Base-by-base conservation (phyloP, 148 eudicot species). In the Arctostaphylos glauca region DNA sequence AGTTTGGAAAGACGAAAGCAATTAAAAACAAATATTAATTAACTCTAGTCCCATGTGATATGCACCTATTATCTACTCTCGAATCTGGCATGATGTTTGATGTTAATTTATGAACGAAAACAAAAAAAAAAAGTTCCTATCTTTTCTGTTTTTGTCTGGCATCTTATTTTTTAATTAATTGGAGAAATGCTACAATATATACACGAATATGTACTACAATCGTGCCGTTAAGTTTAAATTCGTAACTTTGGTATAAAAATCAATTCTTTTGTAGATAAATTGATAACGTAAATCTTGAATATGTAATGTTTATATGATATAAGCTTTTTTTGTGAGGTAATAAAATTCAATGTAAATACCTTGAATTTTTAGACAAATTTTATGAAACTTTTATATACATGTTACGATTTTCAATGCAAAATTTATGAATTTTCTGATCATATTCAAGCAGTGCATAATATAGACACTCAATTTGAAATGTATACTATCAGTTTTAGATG, bases 11-110 rank as follows among this genome's bases (percentile, higher is more conserved):
- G 21, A 44, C 23, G 18, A 56, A 58, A 6, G 14, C 5, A 41
- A 47, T 46, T 21, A 77, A 54, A 79, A 43, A 79, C 2, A n/a
- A 79, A 50, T 2, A 79, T 62, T 62, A 46, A n/a, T 46, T 7
- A 47, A 64, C 12, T 46, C 54, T 10, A 62, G 55, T 79, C 82
- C 82, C 82, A 80, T 67, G 82, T 80, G 82, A 80, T 49, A 18
- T 43, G 58, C 82, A 80, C 75, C 75, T 3, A 10, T 14, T 14
- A 50, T 15, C 71, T 25, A 79, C 56, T 16, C 70, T 62, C 14
- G 43, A 62, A 60, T 79, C 81, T 79, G 25, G 46, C 43, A 60
- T 16, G 9, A 23, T 62, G 25, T 75, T 21, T 31, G 54, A 62
- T 78, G 70, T 43, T 66, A 25, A 25, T 25, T 25, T 66, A 12